Percentiles rank a stretch among this genome's conserved stretches.
These are phyloP conservation scores for Panicum virgatum DNA, from an alignment of 202 grass and related monocot genomes.

Conservation along the genomic window DNA sequence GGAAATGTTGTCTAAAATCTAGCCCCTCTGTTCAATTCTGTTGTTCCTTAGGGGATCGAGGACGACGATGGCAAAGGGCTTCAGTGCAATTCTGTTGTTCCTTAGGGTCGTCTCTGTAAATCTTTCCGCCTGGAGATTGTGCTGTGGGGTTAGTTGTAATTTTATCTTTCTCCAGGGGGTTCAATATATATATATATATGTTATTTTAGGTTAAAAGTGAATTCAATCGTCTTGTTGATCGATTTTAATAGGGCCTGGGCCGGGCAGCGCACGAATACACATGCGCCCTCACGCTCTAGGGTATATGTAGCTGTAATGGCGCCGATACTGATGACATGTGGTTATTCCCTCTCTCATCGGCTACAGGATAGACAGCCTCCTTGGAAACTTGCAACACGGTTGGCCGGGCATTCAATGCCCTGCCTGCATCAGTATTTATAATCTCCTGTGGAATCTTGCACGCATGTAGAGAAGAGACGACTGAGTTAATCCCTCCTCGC, in stretches of 20 bases:
- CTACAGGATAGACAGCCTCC: slow-evolving; percentile 27
- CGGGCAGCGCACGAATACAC: neutral
- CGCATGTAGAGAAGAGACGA: slow-evolving; percentile 13
- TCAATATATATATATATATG: too few species aligned
- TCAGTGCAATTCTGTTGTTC: too few species aligned
- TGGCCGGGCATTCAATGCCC: slow-evolving; percentile 54
- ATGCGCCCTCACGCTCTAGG: slow-evolving; percentile 43
- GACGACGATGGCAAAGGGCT: too few species aligned
- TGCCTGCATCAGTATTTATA: slow-evolving; percentile 24
- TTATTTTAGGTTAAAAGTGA: too few species aligned
- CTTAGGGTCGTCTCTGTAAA: too few species aligned
- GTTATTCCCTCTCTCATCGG: slow-evolving; percentile 39
- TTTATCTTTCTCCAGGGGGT: too few species aligned
- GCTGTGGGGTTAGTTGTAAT: too few species aligned
- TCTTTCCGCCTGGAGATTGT: too few species aligned
- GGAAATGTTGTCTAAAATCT: neutral
- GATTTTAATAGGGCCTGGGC: slow-evolving; percentile 18
- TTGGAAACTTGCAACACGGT: slow-evolving; percentile 53
- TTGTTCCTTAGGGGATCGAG: too few species aligned
- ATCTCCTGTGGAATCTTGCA: slow-evolving; percentile 47
- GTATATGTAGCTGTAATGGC: slow-evolving; percentile 46
- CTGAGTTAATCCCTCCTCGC: neutral
- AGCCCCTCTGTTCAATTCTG: neutral
- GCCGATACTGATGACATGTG: slow-evolving; percentile 61
- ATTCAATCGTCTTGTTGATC: too few species aligned